Percentiles rank a stretch among this genome's conserved stretches.
Evolutionary conservation across 768 basidiomycete genomes (phyloP).

Genomic region (Kwoniella sp.): DNA sequence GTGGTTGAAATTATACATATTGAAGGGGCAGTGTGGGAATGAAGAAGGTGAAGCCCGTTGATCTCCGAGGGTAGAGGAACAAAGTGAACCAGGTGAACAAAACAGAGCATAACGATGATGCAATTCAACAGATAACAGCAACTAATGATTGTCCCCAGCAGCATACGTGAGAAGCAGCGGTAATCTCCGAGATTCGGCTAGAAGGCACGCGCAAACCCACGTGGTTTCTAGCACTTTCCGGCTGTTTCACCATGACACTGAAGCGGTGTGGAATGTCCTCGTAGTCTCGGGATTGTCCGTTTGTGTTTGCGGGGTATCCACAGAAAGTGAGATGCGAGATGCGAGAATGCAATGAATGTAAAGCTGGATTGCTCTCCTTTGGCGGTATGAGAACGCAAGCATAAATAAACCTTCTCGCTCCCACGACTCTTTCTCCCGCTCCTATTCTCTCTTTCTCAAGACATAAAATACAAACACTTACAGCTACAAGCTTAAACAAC

Average conservation of each 20-base stretch:
- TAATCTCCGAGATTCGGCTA: slow-evolving; percentile 1
- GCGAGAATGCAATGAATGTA: no score
- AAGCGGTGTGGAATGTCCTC: background rate
- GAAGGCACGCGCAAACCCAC: background rate
- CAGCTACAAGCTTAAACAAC: background rate
- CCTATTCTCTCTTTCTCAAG: background rate
- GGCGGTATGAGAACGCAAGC: no score
- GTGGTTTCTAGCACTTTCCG: slow-evolving; percentile 13
- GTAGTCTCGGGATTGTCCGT: background rate
- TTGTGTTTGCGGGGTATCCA: background rate
- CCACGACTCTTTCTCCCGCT: background rate
- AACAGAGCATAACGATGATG: background rate
- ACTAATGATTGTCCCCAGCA: no score
- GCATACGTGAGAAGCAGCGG: background rate
- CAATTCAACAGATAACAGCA: background rate
- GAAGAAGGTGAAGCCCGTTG: background rate
- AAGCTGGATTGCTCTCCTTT: no score
- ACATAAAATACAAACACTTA: background rate
- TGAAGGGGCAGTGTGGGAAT: background rate
- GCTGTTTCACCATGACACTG: background rate
- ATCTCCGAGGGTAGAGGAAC: background rate
- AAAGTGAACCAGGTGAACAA: background rate
- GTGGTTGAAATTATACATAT: background rate
- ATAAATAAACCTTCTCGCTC: background rate
- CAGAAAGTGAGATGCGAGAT: background rate